Percentiles rank a stretch among this genome's conserved stretches.
These are phyloP conservation scores for Phytophthora niederhauseri DNA, from an alignment of 352 stramenopile species.

Conservation along the genomic window DNA sequence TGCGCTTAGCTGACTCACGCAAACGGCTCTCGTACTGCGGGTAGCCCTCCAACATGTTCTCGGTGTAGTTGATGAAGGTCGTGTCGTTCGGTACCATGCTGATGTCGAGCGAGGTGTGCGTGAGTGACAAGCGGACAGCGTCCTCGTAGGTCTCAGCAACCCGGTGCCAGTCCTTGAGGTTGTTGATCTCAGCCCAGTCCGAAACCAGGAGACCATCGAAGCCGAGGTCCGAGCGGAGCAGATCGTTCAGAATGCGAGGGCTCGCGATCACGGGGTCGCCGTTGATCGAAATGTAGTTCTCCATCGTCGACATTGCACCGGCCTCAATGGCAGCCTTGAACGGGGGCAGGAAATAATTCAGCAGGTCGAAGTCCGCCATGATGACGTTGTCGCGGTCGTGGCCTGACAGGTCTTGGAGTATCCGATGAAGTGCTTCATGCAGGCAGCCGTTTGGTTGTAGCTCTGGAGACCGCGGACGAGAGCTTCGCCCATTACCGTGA, in stretches of 20 bases:
- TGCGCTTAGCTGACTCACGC: slow-evolving; percentile 52
- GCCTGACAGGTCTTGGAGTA: slow-evolving; percentile 79
- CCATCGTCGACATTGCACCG: slow-evolving; percentile 88
- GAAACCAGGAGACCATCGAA: slow-evolving; percentile 90
- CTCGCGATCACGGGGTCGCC: slow-evolving; percentile 88
- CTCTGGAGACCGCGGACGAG: slow-evolving; percentile 83
- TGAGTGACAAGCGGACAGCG: slow-evolving; percentile 65
- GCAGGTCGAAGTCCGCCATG: slow-evolving; percentile 64
- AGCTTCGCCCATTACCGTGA: slow-evolving; percentile 69
- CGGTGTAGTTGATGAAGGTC: slow-evolving; percentile 51
- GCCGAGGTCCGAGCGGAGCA: slow-evolving; percentile 76
- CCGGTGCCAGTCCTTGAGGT: slow-evolving; percentile 65
- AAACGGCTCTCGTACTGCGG: slow-evolving; percentile 46
- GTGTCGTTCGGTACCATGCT: slow-evolving; percentile 77
- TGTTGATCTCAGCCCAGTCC: slow-evolving; percentile 92
- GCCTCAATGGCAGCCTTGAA: slow-evolving; percentile 82
- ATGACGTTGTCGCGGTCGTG: slow-evolving; percentile 85
- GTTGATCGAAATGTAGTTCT: slow-evolving; percentile 93
- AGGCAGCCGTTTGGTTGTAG: slow-evolving; percentile 64
- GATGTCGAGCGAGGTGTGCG: slow-evolving; percentile 89
- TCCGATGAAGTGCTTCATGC: slow-evolving; percentile 88
- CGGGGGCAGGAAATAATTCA: slow-evolving; percentile 83
- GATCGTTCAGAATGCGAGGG: slow-evolving; percentile 62
- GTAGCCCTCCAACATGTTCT: slow-evolving; percentile 44
- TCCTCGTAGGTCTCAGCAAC: slow-evolving; percentile 44